Conservation (phyloP, 371 early-diverging fungal species). For the Apophysomyces elegans region DNA sequence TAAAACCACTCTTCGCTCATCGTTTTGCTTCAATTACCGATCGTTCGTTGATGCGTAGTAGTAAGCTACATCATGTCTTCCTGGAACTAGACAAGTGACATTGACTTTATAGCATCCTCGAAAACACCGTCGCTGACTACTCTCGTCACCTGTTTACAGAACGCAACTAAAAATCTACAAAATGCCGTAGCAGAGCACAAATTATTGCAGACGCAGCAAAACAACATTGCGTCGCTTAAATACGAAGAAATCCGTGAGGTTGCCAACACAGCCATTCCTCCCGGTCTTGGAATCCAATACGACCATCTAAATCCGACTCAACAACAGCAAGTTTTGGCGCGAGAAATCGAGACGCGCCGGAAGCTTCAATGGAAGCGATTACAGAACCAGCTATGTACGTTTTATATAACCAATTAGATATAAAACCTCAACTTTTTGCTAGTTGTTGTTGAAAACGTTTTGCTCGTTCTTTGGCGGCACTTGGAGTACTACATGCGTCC, state of each 20-base stretch:
- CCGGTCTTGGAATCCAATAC: conserved; percentile 28
- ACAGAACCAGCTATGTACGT: conserved; percentile 26
- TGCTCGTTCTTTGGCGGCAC: conserved; percentile 42
- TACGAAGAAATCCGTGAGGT: conserved; percentile 40
- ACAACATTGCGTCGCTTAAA: conserved; percentile 32
- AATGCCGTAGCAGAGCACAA: conserved; percentile 23
- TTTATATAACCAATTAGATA: background rate
- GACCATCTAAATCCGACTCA: conserved; percentile 37
- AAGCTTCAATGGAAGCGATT: conserved; percentile 28
- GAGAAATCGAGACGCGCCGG: conserved; percentile 27
- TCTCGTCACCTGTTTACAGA: conserved; percentile 27
- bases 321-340: conserved; percentile 31
- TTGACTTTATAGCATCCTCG: conserved; percentile 20
- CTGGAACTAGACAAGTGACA: background rate
- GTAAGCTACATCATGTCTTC: background rate
- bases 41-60: conserved; percentile 2
- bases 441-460: conserved; percentile 32
- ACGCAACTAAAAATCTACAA: conserved; percentile 22
- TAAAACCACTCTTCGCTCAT: background rate
- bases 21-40: conserved; percentile 1
- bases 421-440: background rate
- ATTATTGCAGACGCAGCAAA: conserved; percentile 25
- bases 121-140: conserved; percentile 36
- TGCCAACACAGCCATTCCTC: conserved; percentile 33
- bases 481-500: conserved; percentile 35